Evolutionary conservation across 768 basidiomycete genomes (phyloP), one percentile per base, ranked within the genome.

Genomic region (Pisolithus microcarpus): DNA sequence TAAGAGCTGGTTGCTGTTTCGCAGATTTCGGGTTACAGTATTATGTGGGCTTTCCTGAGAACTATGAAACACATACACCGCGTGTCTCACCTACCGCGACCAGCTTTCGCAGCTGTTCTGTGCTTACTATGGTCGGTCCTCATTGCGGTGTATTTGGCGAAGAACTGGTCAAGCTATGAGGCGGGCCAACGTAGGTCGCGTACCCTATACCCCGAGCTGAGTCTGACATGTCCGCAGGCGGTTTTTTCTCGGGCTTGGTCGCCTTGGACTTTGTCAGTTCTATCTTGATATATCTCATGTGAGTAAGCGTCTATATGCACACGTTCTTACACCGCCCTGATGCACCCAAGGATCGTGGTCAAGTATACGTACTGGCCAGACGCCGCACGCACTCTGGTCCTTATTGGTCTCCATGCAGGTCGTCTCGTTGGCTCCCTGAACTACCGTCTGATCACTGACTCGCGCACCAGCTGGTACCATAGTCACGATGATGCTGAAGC

Each of bases 341-440:
- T n/a, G n/a, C n/a, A n/a, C n/a, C 10, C 7, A 47, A 74, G 72
- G 73, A 66, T 71, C 21, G 69, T 73, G 36, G 66, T 72, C 37
- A 65, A 59, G 44, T 73, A 72, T 54, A 65, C 60, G n/a, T 56
- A 70, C 23, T 69, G 67, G 70, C 57, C 69, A 43, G 72, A 73
- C 53, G 70, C 64, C 43, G 60, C 62, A 42, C 65, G 70, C 1
- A 56, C 69, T 31, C 56, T 57, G 15, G 55, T 67, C 51, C 55
- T 71, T 48, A 52, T 72, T 21, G 39, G 50, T 36, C 47, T 55
- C 30, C 36, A 57, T 31, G 50, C 34, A 43, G 56, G 56, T 57
- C 24, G 16, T 43, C 48, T 19, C 31, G 48, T 38, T 36, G 24
- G 26, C 5, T 43, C 24, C 31, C 18, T 19, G 36, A 6, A 7